Base-by-base conservation (phyloP, 371 early-diverging fungal genomes). In the Mortierella sp. region DNA sequence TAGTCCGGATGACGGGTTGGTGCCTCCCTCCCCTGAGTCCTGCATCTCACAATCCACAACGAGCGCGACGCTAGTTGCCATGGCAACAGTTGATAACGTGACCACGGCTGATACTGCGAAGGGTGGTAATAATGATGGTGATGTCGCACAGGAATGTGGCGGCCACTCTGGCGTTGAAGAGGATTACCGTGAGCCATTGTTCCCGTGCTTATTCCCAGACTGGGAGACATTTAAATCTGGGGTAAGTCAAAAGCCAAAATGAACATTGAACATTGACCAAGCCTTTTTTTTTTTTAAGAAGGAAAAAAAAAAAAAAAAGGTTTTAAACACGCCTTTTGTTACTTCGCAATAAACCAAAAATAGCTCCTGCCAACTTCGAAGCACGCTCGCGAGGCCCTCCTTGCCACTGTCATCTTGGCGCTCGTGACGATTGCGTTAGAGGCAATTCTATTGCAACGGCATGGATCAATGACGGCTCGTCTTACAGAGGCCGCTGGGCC, bases 301-400 rank as follows among this genome's bases (percentile, higher is more conserved):
- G n/a, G n/a, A 48, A 48, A 48, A 19, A n/a, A 6, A 22, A 38
- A 55, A 50, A 64, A 21, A 16, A 43, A 62, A 36, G 4, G 36
- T 36, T 36, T 36, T 36, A 10, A 43, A 7, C 45, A 43, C 7
- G 2, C 45, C 8, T 16, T 13, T 43, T 13, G 15, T 43, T 43
- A 43, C 16, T 43, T 16, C 10, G 4, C 16, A 43, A 13, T 16
- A 24, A 55, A 43, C 10, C 3, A 41, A 8, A 15, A 19, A 9
- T 64, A 78, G 79, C 41, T 78, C 0, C 67, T 73, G 1, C 79
- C 79, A 9, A 73, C 74, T 13, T 78, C 79, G 19, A 73, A 65
- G 16, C 73, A 70, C 16, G 66, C 79, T 1, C 63, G 74, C 2
- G 63, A 74, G n/a, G 67, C 67, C 0, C 57, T 78, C 21, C 24